These are phyloP conservation scores for Nannochloris sp. DNA, from an alignment of 139 green algal genomes.

Conservation along the genomic window DNA sequence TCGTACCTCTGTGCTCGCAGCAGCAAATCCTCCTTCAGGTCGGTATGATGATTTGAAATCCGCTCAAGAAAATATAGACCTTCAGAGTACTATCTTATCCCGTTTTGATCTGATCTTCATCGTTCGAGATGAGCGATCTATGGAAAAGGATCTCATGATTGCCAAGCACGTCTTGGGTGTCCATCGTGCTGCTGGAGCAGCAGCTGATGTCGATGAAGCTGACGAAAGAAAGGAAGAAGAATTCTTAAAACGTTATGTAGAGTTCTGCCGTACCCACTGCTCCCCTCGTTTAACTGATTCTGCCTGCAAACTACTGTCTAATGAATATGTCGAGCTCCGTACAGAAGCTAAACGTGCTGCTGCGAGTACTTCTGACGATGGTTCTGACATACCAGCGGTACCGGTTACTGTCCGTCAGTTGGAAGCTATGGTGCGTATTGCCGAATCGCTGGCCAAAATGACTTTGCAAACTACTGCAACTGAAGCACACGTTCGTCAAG, in stretches of 20 bases:
- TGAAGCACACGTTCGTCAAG: conserved; percentile 68
- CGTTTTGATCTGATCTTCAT: conserved; percentile 99
- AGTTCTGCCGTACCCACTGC: conserved; percentile 73
- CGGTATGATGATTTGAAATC: conserved; percentile 87
- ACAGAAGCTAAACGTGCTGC: conserved; percentile 49
- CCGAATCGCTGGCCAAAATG: conserved; percentile 91
- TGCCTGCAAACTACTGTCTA: conserved; percentile 57
- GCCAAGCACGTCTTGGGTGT: conserved; percentile 69
- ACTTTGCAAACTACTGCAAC: conserved; percentile 56
- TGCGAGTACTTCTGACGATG: conserved; percentile 20
- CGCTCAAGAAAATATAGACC: conserved; percentile 95
- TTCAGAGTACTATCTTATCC: conserved; percentile 97
- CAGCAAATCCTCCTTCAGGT: conserved; percentile 90
- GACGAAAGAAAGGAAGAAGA: conserved; percentile 51
- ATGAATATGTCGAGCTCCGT: conserved; percentile 85
- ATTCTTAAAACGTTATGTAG: conserved; percentile 88
- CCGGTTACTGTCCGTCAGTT: conserved; percentile 96
- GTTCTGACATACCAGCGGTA: conserved; percentile 60
- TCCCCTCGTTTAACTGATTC: conserved; percentile 66
- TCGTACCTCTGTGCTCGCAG: conserved; percentile 89
- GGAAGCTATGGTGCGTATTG: conserved; percentile 91
- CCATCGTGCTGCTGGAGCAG: conserved; percentile 33
- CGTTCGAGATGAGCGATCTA: conserved; percentile 81
- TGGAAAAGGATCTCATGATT: conserved; percentile 66
- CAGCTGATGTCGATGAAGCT: conserved; percentile 28